phyloP scores from a whole-genome alignment of 1,139 yeast species.

The Zygosaccharomyces pseudobailii region DNA sequence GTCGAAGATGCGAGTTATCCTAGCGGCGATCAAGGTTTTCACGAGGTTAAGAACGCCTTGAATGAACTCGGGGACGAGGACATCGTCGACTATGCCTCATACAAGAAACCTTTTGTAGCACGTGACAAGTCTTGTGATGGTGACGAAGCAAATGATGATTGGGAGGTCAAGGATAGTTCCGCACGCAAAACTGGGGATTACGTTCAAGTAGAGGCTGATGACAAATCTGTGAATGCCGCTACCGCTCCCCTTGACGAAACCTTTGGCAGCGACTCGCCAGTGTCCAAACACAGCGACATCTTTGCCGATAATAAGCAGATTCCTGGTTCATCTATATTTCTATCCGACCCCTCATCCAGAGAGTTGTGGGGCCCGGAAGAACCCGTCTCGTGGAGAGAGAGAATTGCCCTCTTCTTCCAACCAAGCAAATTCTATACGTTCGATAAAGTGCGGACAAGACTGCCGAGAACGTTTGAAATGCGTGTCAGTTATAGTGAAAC shows the following conservation, averaged over 20 bases:
- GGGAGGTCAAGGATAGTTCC: slow-evolving; percentile 1
- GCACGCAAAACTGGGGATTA: not conserved
- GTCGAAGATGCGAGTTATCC: slow-evolving; percentile 41
- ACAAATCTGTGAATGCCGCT: not conserved
- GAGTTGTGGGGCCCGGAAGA: not conserved
- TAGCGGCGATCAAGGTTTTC: slow-evolving; percentile 55
- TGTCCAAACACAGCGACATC: not conserved
- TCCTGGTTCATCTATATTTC: not conserved
- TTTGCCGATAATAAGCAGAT: not conserved
- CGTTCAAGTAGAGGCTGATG: not conserved
- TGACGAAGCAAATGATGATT: slow-evolving; percentile 8
- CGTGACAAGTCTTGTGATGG: not conserved
- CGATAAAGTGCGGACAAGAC: slow-evolving; percentile 29
- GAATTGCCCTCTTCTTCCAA: slow-evolving; percentile 35
- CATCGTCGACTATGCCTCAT: not conserved
- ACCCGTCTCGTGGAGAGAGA: slow-evolving; percentile 11
- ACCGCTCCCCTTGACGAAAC: not conserved
- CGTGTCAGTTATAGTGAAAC: slow-evolving; percentile 35
- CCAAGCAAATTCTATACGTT: slow-evolving; percentile 37
- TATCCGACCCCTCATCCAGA: not conserved
- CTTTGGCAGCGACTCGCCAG: not conserved
- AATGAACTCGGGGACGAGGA: slow-evolving; percentile 30
- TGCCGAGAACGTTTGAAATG: slow-evolving; percentile 38
- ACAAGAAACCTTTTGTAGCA: not conserved
- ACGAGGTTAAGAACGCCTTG: slow-evolving; percentile 54